Evolutionary conservation across 1,139 yeast species (phyloP), one percentile per base, ranked within the genome.

Genomic region (Taiozyma sp.): DNA sequence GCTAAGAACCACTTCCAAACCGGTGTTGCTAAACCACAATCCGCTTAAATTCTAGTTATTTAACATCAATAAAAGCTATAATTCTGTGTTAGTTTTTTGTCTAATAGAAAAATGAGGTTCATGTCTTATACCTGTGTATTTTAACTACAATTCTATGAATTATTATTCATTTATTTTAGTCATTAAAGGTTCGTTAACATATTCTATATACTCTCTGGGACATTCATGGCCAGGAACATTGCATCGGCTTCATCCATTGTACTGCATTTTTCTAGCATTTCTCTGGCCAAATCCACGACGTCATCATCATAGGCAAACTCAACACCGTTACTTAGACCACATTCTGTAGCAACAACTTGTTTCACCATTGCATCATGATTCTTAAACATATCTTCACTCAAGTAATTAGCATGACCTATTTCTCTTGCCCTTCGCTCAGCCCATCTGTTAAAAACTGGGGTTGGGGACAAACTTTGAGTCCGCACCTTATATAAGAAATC

Each of bases 1-100:
- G 93, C 91, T 87, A 89, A 90, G 88, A 91, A 93, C 84, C 96
- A 93, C 74, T 93, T 93, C 97, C 97, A 89, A 80, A 74, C 93
- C 67, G 90, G 90, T 75, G 79, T 76, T 68, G 88, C 88, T 68
- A 77, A 77, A 72, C 77, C 86, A 68, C 70, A 70, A 68, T 63
- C 71, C 53, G 69, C 68, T 62, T 66, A 65, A 65, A 57, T 56
- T 48, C 16, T 37, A 37, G 41, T 37, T 37, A 37, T 37, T 37
- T 44, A n/a, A 35, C 32, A 19, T 40, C 34, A 42, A 30, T 43
- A 19, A 43, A 30, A 37, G 45, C 35, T 43, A 30, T 30, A 30
- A 47, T 49, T 44, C 44, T 37, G 22, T 37, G 41, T 37, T 37
- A 37, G 26, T 37, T 43, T 43, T 43, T 30, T 10, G 39, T 34